A percentile compares a stretch with the other conserved stretches of the same genome.
Conservation (phyloP, 2,329 filamentous ascomycete genomes). For the Penicillium sumatraense region DNA sequence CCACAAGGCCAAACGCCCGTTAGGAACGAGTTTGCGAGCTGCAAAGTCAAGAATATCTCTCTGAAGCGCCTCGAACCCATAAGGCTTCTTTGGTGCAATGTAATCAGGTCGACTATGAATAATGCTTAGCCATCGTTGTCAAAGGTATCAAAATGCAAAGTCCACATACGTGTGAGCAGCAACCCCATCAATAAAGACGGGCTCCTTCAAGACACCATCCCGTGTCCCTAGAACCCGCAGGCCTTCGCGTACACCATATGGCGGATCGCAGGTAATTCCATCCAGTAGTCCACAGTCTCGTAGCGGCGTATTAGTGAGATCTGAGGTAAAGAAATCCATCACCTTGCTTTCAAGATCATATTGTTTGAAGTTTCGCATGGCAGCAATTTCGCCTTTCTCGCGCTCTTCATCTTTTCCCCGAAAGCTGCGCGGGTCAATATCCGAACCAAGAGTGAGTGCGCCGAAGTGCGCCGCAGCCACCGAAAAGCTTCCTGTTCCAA, state of each 20-base stretch:
- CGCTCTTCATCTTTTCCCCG: slow-evolving; percentile 64
- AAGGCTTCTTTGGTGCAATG: slow-evolving; percentile 86
- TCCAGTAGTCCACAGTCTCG: slow-evolving; percentile 69
- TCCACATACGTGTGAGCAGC: slow-evolving; percentile 67
- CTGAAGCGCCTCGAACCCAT: slow-evolving; percentile 88
- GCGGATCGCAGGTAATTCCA: slow-evolving; percentile 92
- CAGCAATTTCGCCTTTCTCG: slow-evolving; percentile 40
- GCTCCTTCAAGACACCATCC: slow-evolving; percentile 58
- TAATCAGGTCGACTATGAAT: slow-evolving; percentile 64
- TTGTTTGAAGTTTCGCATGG: slow-evolving; percentile 79
- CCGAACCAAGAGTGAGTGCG: slow-evolving; percentile 79
- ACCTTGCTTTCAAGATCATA: slow-evolving; percentile 71
- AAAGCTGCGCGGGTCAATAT: slow-evolving; percentile 91
- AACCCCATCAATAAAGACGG: slow-evolving; percentile 70
- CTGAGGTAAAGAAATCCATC: slow-evolving; percentile 80
- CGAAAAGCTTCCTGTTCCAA: slow-evolving; percentile 91
- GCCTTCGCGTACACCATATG: slow-evolving; percentile 92
- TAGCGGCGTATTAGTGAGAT: slow-evolving; percentile 86
- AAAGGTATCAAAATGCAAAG: background rate
- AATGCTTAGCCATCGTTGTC: slow-evolving; percentile 2
- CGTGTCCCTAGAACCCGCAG: slow-evolving; percentile 82
- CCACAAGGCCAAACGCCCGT: slow-evolving; percentile 88
- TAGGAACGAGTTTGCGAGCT: slow-evolving; percentile 73
- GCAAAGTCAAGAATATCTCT: slow-evolving; percentile 88
- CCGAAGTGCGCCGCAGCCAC: slow-evolving; percentile 91